Evolutionary conservation across 169 alveolate genomes (phyloP).

Genomic region (Cryptosporidium parvum): DNA sequence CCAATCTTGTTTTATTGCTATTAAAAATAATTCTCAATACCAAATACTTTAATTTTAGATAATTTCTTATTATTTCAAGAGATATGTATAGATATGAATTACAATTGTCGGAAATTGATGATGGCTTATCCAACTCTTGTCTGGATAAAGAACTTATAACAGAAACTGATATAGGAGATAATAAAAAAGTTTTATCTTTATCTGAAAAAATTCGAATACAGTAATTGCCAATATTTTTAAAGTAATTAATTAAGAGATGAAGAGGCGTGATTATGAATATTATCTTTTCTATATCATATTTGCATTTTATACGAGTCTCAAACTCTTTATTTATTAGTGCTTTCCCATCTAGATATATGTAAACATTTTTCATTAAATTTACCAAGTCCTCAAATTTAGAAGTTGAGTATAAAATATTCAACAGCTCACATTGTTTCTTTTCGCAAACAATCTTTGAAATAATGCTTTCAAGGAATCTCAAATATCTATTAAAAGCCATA

Average conservation of each 20-base stretch:
- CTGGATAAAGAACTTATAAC: neutral
- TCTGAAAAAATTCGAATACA: constrained; percentile 38
- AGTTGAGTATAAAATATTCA: neutral
- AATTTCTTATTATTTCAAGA: neutral
- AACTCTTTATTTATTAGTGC: neutral
- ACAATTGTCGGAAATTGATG: neutral
- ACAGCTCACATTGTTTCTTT: neutral
- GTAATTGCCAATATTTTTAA: neutral
- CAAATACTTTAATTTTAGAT: constrained; percentile 8
- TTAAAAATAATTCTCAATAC: constrained; percentile 1
- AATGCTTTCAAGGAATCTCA: neutral
- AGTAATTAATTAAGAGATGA: constrained; percentile 4
- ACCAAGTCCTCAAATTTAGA: neutral
- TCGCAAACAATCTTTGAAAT: neutral
- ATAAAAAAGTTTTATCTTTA: neutral
- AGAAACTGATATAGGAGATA: constrained; percentile 60
- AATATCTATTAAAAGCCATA: constrained; percentile 4
- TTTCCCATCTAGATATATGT: neutral
- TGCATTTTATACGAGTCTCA: neutral
- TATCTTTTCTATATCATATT: neutral
- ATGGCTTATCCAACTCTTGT: neutral
- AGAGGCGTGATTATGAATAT: neutral
- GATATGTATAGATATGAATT: neutral
- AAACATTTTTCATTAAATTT: constrained; percentile 4
- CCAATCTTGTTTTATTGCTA: neutral